Percentiles rank a stretch among this genome's conserved stretches.
Conservation (phyloP, 2,329 filamentous ascomycete species). For the Aspergillus jensenii region DNA sequence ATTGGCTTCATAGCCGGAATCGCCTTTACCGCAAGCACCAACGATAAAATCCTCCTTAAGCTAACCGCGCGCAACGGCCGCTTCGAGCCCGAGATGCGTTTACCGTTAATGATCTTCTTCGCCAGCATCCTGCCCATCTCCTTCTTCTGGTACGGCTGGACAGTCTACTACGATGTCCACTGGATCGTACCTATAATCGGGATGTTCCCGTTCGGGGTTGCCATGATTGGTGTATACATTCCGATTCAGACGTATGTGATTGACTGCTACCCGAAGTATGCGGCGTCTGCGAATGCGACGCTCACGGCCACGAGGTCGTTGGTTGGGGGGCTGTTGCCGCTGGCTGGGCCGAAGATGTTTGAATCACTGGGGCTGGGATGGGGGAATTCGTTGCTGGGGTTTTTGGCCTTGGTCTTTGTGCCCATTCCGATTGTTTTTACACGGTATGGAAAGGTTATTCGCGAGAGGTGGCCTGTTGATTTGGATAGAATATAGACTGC, state of each 20-base stretch:
- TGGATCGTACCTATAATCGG: conserved; percentile 65
- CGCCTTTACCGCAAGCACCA: conserved; percentile 35
- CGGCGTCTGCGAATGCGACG: conserved; percentile 53
- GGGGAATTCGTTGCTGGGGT: conserved; percentile 55
- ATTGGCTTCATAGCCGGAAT: conserved; percentile 43
- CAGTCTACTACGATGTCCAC: conserved; percentile 51
- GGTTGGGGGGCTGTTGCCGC: conserved; percentile 58
- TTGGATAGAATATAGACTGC: no score
- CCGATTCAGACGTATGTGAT: conserved; percentile 63
- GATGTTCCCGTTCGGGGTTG: conserved; percentile 55
- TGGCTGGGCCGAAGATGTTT: conserved; percentile 58
- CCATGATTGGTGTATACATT: conserved; percentile 56
- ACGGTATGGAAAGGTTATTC: conserved; percentile 8
- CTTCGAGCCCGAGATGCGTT: conserved; percentile 49
- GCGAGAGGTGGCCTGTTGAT: conserved; percentile 1
- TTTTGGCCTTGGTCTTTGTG: conserved; percentile 53
- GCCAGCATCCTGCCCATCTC: conserved; percentile 55
- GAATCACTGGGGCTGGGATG: conserved; percentile 46
- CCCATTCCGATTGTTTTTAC: conserved; percentile 25
- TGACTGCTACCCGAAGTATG: conserved; percentile 51
- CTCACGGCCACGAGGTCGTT: conserved; percentile 56
- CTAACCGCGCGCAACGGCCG: conserved; percentile 37
- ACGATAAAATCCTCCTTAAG: conserved; percentile 32
- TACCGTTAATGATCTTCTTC: conserved; percentile 57
- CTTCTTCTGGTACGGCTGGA: conserved; percentile 61